phyloP scores from a whole-genome alignment of 225 moss, liverwort and hornwort genomes.

The Anthoceros angustus region DNA sequence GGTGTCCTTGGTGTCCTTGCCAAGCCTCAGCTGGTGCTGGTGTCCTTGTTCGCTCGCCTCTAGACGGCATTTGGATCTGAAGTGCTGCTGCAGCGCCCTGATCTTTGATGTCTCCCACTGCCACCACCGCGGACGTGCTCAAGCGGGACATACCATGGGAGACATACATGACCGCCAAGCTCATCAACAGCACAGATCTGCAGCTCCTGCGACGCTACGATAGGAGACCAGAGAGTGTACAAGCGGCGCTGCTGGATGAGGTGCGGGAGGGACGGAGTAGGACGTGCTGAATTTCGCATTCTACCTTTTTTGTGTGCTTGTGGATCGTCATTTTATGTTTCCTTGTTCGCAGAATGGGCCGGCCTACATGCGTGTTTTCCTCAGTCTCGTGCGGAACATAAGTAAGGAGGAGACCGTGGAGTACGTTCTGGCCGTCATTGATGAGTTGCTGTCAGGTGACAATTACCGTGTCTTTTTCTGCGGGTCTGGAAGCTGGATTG shows the following conservation, averaged over 20 bases:
- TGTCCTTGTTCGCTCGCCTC: background rate
- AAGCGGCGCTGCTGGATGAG: constrained; percentile 83
- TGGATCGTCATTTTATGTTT: background rate
- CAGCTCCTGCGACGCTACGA: constrained; percentile 83
- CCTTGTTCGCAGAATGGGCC: constrained; percentile 57
- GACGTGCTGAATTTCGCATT: background rate
- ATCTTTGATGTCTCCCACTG: background rate
- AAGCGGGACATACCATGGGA: constrained; percentile 97
- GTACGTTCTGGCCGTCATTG: constrained; percentile 88
- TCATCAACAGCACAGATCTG: constrained; percentile 62
- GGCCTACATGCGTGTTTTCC: constrained; percentile 75
- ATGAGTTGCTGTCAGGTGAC: constrained; percentile 83
- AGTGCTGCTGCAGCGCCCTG: background rate
- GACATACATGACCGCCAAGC: constrained; percentile 78
- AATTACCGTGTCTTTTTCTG: background rate
- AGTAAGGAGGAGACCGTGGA: constrained; percentile 90
- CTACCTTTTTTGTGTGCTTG: background rate
- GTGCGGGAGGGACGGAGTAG: constrained; percentile 13
- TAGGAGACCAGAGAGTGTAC: constrained; percentile 56
- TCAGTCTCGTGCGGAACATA: constrained; percentile 77
- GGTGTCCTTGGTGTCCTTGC: too few species aligned
- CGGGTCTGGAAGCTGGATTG: background rate
- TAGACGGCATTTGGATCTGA: background rate
- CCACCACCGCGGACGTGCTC: constrained; percentile 35
- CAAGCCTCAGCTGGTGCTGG: background rate